Evolutionary conservation across 495 filamentous ascomycete species (phyloP).

Genomic region (Chaetomium tenue): DNA sequence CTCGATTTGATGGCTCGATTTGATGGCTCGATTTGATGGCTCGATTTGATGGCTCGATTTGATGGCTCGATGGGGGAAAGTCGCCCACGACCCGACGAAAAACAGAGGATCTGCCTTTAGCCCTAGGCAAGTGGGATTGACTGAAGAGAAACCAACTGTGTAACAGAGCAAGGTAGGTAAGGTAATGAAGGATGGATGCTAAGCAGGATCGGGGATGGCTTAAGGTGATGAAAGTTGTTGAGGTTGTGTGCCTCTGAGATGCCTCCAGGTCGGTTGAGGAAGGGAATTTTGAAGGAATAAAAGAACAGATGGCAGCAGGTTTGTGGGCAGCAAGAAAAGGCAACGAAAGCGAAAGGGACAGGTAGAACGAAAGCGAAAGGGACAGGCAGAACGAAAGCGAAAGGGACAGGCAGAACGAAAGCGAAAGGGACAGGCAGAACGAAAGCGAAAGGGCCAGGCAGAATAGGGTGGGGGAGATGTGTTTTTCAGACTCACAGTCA

Average conservation of each 20-base stretch:
- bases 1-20: too few species aligned
- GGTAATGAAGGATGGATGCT: background rate
- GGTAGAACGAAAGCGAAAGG: conserved; percentile 8
- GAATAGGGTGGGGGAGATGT: background rate
- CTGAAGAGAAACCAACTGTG: background rate
- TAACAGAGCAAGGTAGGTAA: background rate
- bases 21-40: background rate
- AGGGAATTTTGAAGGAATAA: background rate
- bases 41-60: too few species aligned
- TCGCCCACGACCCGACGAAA: too few species aligned
- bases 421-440: background rate
- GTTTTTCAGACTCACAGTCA: background rate
- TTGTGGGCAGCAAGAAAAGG: background rate
- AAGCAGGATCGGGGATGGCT: background rate
- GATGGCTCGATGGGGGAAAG: background rate
- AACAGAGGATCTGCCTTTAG: background rate
- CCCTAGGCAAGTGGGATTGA: background rate
- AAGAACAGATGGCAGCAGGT: background rate
- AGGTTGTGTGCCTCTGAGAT: background rate
- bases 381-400: background rate
- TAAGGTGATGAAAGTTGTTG: background rate
- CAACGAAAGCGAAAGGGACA: background rate
- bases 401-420: background rate
- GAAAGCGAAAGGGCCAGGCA: background rate
- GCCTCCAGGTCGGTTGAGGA: background rate